Evolutionary conservation across 345 rosid species (phyloP).

Genomic region (Gossypium rotundifolium): DNA sequence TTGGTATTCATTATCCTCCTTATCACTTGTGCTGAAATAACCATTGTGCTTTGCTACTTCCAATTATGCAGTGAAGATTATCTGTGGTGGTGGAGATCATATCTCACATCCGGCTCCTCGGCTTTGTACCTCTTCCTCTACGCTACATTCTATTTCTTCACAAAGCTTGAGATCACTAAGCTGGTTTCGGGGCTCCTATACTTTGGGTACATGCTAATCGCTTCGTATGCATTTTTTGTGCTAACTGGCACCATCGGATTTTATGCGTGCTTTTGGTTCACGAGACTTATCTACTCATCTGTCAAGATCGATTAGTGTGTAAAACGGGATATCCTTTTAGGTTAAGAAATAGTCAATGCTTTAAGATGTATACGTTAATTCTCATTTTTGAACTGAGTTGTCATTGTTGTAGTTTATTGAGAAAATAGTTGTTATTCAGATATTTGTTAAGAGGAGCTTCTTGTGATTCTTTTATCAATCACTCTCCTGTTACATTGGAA

Average conservation of each 20-base stretch:
- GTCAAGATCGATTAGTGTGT: constrained; percentile 58
- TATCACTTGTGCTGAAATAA: constrained; percentile 69
- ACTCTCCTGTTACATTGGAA: background rate
- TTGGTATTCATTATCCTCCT: constrained; percentile 63
- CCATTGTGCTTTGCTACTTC: constrained; percentile 78
- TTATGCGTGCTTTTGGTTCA: constrained; percentile 79
- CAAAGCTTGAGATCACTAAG: constrained; percentile 76
- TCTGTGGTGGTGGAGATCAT: constrained; percentile 89
- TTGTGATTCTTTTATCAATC: background rate
- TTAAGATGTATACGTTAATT: background rate
- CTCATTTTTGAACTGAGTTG: background rate
- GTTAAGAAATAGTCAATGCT: constrained; percentile 20
- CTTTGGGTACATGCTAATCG: constrained; percentile 78
- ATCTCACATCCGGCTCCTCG: constrained; percentile 80
- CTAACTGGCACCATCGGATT: constrained; percentile 70
- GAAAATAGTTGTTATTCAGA: background rate
- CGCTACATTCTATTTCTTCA: constrained; percentile 76
- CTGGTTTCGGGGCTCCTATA: constrained; percentile 60
- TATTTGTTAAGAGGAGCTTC: background rate
- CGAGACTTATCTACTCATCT: constrained; percentile 74
- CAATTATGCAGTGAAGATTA: constrained; percentile 83
- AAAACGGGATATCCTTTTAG: background rate
- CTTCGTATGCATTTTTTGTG: constrained; percentile 65
- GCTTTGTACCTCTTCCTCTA: constrained; percentile 71
- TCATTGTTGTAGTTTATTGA: background rate